Conservation (phyloP, 2,329 filamentous ascomycete genomes). For the Epicoccum sorghinum region DNA sequence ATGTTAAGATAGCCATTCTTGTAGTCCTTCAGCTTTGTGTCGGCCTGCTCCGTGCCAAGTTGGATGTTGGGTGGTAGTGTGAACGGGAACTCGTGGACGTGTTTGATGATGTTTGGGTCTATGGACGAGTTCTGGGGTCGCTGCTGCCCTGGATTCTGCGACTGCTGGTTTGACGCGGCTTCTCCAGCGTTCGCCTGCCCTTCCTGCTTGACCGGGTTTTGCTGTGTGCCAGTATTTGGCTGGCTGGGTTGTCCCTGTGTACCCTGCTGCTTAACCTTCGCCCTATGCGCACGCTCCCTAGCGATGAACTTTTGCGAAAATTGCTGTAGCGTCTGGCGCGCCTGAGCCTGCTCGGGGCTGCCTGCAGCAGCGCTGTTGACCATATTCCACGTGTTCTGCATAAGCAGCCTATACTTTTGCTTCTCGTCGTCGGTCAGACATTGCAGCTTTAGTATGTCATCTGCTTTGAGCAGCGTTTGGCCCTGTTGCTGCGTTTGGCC, state of each 20-base stretch:
- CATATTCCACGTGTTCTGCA: constrained; percentile 61
- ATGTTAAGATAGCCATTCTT: constrained; percentile 44
- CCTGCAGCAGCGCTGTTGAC: constrained; percentile 57
- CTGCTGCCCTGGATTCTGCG: constrained; percentile 17
- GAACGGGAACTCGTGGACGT: constrained; percentile 45
- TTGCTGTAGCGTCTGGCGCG: constrained; percentile 58
- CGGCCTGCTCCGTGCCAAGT: constrained; percentile 44
- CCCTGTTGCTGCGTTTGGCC: constrained; percentile 19
- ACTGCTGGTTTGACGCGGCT: constrained; percentile 1
- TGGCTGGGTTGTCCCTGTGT: constrained; percentile 32
- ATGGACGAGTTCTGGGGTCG: constrained; percentile 25
- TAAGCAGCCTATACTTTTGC: constrained; percentile 59
- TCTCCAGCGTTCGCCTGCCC: constrained; percentile 11
- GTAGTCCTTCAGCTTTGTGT: constrained; percentile 45
- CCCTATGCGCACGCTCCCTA: constrained; percentile 50
- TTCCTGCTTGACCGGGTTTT: constrained; percentile 33
- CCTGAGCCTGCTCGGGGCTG: constrained; percentile 57
- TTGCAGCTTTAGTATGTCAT: constrained; percentile 44
- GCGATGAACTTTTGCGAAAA: constrained; percentile 60
- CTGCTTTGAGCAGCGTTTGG: constrained; percentile 38
- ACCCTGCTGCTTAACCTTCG: constrained; percentile 37
- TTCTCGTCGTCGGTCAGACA: constrained; percentile 61
- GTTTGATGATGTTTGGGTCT: constrained; percentile 44
- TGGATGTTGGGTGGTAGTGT: constrained; percentile 36
- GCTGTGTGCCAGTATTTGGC: constrained; percentile 28